Conservation (phyloP, 73 alveolate genomes). For the Paramecium tetraurelia region DNA sequence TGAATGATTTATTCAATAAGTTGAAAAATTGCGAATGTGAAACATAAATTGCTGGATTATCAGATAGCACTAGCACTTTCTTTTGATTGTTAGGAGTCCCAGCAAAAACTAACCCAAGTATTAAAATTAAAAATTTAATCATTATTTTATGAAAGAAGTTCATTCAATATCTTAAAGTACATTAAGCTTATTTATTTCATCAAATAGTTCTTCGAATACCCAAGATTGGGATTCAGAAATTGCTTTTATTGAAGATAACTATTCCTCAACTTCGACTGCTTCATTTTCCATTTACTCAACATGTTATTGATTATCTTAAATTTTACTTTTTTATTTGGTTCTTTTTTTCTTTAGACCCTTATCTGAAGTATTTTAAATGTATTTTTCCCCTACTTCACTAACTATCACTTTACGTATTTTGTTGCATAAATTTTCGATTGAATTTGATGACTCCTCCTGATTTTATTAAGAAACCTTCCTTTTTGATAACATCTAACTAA, state of each 20-base stretch:
- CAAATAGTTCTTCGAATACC: background rate
- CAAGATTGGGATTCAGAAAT: constrained; percentile 1
- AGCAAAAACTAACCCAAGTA: background rate
- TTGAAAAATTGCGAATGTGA: constrained; percentile 23
- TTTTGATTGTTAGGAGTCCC: background rate
- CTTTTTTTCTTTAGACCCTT: background rate
- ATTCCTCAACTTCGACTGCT: background rate
- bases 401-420: background rate
- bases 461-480: background rate
- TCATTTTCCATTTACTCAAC: background rate
- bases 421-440: background rate
- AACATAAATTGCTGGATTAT: constrained; percentile 9
- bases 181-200: background rate
- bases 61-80: constrained; percentile 18
- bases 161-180: constrained; percentile 30
- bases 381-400: background rate
- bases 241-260: background rate
- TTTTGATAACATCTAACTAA: background rate
- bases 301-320: background rate
- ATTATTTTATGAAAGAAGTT: background rate
- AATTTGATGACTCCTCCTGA: background rate
- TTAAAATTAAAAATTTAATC: background rate
- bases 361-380: background rate
- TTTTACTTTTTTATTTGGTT: background rate
- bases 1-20: background rate